Conservation (phyloP, 768 basidiomycete species). For the Trametes maxima region DNA sequence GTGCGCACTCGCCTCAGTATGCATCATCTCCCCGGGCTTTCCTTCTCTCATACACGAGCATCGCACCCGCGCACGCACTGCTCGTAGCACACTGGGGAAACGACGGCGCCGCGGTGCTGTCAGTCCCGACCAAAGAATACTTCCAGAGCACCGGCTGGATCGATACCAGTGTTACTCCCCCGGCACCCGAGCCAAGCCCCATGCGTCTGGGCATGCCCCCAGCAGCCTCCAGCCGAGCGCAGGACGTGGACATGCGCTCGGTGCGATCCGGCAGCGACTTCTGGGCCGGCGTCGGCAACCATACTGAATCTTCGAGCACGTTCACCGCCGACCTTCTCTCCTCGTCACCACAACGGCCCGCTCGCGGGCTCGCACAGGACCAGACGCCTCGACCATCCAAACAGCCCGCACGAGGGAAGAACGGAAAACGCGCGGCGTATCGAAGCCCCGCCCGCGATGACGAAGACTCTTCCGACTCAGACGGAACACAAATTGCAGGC, state of each 20-base stretch:
- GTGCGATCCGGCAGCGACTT: constrained; percentile 75
- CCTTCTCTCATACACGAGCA: constrained; percentile 68
- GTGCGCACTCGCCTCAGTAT: constrained; percentile 59
- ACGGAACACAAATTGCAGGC: constrained; percentile 58
- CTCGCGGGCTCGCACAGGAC: not conserved
- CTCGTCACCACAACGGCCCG: constrained; percentile 7
- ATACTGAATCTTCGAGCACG: constrained; percentile 57
- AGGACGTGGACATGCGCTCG: constrained; percentile 40
- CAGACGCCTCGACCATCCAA: constrained; percentile 1
- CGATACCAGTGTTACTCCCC: constrained; percentile 37
- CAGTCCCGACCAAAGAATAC: constrained; percentile 81
- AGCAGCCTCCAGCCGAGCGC: not conserved
- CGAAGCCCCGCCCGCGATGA: constrained; percentile 27
- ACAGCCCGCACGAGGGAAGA: constrained; percentile 10
- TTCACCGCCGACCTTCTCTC: constrained; percentile 45
- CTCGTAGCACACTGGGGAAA: constrained; percentile 83
- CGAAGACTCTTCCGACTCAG: constrained; percentile 47
- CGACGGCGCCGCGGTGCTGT: constrained; percentile 80
- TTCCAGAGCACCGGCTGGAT: constrained; percentile 86
- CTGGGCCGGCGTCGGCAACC: constrained; percentile 59
- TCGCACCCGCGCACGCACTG: constrained; percentile 71
- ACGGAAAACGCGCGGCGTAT: constrained; percentile 17
- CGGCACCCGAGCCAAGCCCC: constrained; percentile 25
- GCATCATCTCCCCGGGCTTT: constrained; percentile 73
- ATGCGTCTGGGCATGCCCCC: not conserved